Conservation (phyloP, 2,329 filamentous ascomycete species). For the Passalora sequoiae region DNA sequence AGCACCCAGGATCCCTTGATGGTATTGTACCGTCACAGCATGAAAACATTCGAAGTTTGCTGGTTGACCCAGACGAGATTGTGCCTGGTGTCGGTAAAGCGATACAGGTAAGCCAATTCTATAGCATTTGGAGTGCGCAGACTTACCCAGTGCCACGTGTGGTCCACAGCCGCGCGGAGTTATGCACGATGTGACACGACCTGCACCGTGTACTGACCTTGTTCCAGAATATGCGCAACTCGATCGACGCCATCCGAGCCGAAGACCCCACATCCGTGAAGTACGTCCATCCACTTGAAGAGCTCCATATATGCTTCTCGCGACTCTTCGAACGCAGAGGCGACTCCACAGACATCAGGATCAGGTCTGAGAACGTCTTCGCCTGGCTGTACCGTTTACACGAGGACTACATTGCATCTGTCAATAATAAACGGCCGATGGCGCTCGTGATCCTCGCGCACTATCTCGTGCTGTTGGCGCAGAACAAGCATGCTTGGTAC, state of each 20-base stretch:
- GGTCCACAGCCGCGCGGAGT: too few species aligned
- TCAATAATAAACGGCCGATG: conserved; percentile 14
- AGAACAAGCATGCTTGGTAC: conserved; percentile 16
- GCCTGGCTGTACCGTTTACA: conserved; percentile 16
- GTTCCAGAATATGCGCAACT: conserved; percentile 4
- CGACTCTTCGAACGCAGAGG: conserved; percentile 6
- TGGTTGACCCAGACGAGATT: conserved; percentile 7
- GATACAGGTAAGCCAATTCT: conserved; percentile 6
- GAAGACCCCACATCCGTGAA: conserved; percentile 16
- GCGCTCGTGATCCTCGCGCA: conserved; percentile 19
- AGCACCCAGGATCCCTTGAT: conserved; percentile 5
- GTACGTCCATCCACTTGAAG: conserved; percentile 14
- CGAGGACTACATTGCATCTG: conserved; percentile 12
- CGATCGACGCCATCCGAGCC: conserved; percentile 13
- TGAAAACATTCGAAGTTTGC: neutral
- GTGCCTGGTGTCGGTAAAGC: conserved; percentile 8
- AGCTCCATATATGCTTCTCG: conserved; percentile 8
- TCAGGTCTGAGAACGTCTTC: conserved; percentile 11
- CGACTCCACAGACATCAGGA: conserved; percentile 1
- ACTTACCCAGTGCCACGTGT: too few species aligned
- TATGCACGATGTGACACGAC: too few species aligned
- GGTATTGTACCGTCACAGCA: neutral
- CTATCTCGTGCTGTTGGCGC: conserved; percentile 12
- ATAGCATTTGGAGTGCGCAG: neutral
- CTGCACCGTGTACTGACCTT: neutral